Evolutionary conservation across 805 yeast genomes (phyloP).

Genomic region (Spathaspora hagerdaliae): DNA sequence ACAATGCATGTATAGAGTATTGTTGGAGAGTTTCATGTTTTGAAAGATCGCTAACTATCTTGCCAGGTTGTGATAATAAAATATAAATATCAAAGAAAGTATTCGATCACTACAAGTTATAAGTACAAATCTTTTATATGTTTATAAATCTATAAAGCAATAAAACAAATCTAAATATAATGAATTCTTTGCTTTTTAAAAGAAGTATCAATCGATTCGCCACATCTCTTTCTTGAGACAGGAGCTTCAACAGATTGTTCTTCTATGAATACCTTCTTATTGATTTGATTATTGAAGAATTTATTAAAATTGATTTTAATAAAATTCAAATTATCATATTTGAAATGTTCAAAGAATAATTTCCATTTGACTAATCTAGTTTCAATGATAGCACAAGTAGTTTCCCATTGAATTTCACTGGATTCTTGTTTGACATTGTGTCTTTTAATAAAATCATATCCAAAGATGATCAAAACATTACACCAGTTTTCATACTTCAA

Average conservation of each 20-base stretch:
- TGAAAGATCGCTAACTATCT: too few species aligned
- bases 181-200: slow-evolving; percentile 4
- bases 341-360: slow-evolving; percentile 21
- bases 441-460: slow-evolving; percentile 37
- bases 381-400: slow-evolving; percentile 14
- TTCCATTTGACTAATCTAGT: slow-evolving; percentile 25
- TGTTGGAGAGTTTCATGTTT: too few species aligned
- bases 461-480: slow-evolving; percentile 37
- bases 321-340: slow-evolving; percentile 17
- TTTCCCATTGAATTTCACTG: slow-evolving; percentile 23
- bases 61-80: too few species aligned
- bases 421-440: slow-evolving; percentile 25
- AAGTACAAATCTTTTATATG: too few species aligned
- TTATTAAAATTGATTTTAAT: slow-evolving; percentile 22
- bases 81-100: too few species aligned
- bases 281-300: slow-evolving; percentile 27
- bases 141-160: neutral
- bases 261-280: slow-evolving; percentile 22
- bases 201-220: neutral
- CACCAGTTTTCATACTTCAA: slow-evolving; percentile 47
- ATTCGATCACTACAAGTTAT: too few species aligned
- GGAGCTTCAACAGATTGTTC: neutral
- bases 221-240: slow-evolving; percentile 1
- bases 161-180: neutral
- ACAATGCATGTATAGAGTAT: too few species aligned